A percentile compares a stretch with the other conserved stretches of the same genome.
phyloP scores from a whole-genome alignment of 441 rosid species.

The Kokia cookei region DNA sequence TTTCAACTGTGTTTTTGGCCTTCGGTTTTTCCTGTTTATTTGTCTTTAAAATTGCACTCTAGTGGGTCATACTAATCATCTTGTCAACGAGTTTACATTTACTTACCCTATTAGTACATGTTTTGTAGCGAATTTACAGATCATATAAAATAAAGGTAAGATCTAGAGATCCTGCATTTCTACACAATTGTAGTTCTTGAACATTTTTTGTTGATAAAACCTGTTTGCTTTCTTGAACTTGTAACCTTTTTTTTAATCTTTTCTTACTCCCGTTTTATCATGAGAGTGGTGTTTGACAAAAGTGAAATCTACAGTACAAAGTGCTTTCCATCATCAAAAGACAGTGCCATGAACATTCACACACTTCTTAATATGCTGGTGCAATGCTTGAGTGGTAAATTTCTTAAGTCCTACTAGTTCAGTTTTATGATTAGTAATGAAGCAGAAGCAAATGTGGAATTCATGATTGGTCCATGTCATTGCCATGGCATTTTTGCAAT shows the following conservation, averaged over 20 bases:
- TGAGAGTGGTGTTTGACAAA: conserved; percentile 11
- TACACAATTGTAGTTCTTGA: conserved; percentile 15
- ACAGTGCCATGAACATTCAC: not conserved
- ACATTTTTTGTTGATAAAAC: conserved; percentile 6
- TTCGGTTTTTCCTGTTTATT: not conserved
- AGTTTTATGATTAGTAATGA: conserved; percentile 21
- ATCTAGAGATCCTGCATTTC: not conserved
- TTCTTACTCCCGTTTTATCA: not conserved
- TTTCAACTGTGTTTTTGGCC: conserved; percentile 18
- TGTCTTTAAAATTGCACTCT: conserved; percentile 11
- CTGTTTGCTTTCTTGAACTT: not conserved
- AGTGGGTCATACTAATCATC: conserved; percentile 7
- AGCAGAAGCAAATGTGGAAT: conserved; percentile 25
- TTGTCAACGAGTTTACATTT: conserved; percentile 21
- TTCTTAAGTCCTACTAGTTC: conserved; percentile 12
- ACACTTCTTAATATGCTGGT: not conserved
- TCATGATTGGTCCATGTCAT: conserved; percentile 24
- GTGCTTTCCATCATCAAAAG: conserved; percentile 1
- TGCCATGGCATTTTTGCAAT: conserved; percentile 12
- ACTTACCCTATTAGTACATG: not conserved
- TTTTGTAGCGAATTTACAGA: conserved; percentile 16
- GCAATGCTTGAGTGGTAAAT: not conserved
- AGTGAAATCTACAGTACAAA: conserved; percentile 27
- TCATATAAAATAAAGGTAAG: conserved; percentile 7
- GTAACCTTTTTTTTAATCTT: too few relatives aligned